Evolutionary conservation across 169 alveolate species (phyloP).

Genomic region (Blepharisma undulans): DNA sequence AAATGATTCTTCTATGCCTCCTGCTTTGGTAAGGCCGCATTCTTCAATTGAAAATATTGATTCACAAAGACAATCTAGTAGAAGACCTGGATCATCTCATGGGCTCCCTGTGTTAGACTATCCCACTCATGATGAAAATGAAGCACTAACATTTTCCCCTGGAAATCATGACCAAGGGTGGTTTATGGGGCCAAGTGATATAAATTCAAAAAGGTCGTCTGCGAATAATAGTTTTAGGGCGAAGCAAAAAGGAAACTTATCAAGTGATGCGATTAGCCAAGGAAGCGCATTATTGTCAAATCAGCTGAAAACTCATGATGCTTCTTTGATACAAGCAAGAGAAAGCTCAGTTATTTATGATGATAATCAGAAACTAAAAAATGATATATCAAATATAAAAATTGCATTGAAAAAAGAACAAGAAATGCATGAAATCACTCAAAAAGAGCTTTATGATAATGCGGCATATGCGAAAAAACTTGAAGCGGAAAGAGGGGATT

Average conservation of each 20-base stretch:
- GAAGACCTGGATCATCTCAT: neutral
- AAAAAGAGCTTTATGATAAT: slow-evolving; percentile 26
- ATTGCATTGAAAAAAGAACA: neutral
- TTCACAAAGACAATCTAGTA: neutral
- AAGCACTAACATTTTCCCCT: slow-evolving; percentile 25
- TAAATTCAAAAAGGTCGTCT: neutral
- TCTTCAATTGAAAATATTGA: neutral
- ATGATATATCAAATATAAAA: neutral
- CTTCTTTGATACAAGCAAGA: slow-evolving; percentile 1
- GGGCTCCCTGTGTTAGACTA: neutral
- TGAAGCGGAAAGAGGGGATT: neutral
- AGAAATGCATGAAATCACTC: slow-evolving; percentile 13
- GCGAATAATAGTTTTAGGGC: slow-evolving; percentile 6
- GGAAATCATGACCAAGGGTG: neutral
- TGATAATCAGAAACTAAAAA: neutral
- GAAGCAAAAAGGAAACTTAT: neutral
- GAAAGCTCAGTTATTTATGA: neutral
- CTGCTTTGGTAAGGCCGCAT: neutral
- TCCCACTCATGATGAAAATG: slow-evolving; percentile 31
- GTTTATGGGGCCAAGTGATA: neutral
- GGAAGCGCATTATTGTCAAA: neutral
- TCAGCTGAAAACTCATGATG: neutral
- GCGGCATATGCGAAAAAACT: neutral
- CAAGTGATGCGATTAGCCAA: neutral
- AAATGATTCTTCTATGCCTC: neutral